Evolutionary conservation across 1,284 basidiomycete species (phyloP), one percentile per base, ranked within the genome.

Genomic region (Apiotrichum brassicae): DNA sequence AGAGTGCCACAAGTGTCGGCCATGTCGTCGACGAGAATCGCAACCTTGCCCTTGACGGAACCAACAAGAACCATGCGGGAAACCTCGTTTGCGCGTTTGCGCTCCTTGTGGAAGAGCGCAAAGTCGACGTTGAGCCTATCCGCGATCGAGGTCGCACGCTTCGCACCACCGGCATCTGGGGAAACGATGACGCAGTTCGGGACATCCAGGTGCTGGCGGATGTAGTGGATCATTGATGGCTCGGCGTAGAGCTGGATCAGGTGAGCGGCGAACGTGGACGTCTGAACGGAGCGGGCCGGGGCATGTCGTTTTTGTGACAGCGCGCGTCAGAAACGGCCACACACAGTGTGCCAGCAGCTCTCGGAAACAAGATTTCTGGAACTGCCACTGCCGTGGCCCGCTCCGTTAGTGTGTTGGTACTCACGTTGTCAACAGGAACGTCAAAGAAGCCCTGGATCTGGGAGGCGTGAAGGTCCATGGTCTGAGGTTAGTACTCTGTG

Each of bases 371-470:
- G 33, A 16, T 7, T 30, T 30, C 28, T 30, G 28, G 28, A 30
- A 30, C 28, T 8, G 28, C 28, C 28, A 30, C 28, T 30, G 8
- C 9, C 14, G 28, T 35, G 33, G 33, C 33, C 9, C n/a, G 13
- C 33, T 34, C 33, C 33, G 33, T 34, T 7, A 34, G 33, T n/a
- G n/a, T n/a, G 12, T 11, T 11, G 33, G 13, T n/a, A 83, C 90
- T 81, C 72, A 95, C 92, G 40, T 97, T 97, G 79, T 99, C 94
- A 56, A 98, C 94, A 16, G 95, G 95, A n/a, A 97, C 94, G 73
- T 98, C 94, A 73, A 99, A 99, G 79, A 99, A 99, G 30, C 95
- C 95, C 75, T 99, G 93, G 58, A 97, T 97, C 70, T 95, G 93
- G n/a, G 89, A 92, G 41, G 93, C 92, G 70, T 97, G 91, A 63